Evolutionary conservation across 2,329 filamentous ascomycete species (phyloP).

Genomic region (Lecanoromycetidae sp.): DNA sequence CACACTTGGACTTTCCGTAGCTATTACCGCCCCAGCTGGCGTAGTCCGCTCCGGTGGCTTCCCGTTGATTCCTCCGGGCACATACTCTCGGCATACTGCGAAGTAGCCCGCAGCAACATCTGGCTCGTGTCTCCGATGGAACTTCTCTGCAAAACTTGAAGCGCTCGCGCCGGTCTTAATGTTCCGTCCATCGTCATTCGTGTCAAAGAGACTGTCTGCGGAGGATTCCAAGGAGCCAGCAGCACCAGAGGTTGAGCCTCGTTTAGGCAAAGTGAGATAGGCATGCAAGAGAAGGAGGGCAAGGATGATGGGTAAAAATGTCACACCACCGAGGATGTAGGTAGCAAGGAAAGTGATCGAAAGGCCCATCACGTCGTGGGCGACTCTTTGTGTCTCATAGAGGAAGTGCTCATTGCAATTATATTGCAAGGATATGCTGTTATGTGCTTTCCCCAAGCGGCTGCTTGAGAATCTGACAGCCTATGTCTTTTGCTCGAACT

Average conservation of each 20-base stretch:
- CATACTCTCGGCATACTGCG: constrained; percentile 87
- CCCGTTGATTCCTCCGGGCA: constrained; percentile 79
- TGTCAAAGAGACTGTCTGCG: constrained; percentile 38
- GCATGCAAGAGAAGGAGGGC: constrained; percentile 50
- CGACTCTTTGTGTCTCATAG: not conserved
- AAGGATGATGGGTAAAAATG: constrained; percentile 66
- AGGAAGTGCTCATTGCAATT: constrained; percentile 2
- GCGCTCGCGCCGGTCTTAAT: constrained; percentile 46
- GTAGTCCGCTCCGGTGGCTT: constrained; percentile 81
- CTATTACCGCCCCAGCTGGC: constrained; percentile 64
- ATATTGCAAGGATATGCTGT: not conserved
- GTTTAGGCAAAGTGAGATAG: constrained; percentile 52
- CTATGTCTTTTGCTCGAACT: too few relatives aligned
- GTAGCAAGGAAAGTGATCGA: constrained; percentile 51
- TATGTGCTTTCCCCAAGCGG: too few relatives aligned
- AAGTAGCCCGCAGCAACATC: constrained; percentile 87
- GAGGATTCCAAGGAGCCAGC: not conserved
- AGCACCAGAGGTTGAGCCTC: constrained; percentile 21
- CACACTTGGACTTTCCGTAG: constrained; percentile 76
- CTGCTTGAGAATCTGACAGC: too few relatives aligned
- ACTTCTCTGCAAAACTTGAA: constrained; percentile 47
- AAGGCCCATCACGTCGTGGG: constrained; percentile 14
- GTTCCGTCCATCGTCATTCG: constrained; percentile 52
- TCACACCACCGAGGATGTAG: constrained; percentile 78
- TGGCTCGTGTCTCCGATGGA: constrained; percentile 50